A percentile compares a stretch with the other conserved stretches of the same genome.
Conservation (phyloP, 805 yeast species). For the Ogataea nitratoaversa region DNA sequence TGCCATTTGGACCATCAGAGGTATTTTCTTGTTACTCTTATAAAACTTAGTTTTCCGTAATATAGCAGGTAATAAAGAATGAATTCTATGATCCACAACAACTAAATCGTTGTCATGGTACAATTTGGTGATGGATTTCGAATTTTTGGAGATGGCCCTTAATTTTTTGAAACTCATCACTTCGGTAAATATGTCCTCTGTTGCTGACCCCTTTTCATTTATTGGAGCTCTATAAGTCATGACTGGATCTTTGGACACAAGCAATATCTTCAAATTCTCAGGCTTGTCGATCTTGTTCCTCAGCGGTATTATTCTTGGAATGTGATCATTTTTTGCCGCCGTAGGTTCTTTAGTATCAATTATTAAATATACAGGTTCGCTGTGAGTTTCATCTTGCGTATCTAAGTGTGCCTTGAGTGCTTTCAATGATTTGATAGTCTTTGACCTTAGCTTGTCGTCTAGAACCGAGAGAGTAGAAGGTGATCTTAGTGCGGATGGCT, state of each 20-base stretch:
- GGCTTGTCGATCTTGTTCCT: conserved; percentile 47
- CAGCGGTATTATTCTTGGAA: conserved; percentile 59
- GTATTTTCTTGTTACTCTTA: conserved; percentile 60
- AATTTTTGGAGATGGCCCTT: conserved; percentile 40
- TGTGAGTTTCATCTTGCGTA: conserved; percentile 19
- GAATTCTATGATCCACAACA: conserved; percentile 66
- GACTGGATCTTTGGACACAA: conserved; percentile 74
- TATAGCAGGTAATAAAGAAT: conserved; percentile 52
- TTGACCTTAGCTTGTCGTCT: conserved; percentile 9
- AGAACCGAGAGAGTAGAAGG: conserved; percentile 8
- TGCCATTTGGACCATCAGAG: conserved; percentile 64
- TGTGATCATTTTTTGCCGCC: conserved; percentile 40
- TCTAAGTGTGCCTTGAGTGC: conserved; percentile 31
- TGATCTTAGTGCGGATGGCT: neutral
- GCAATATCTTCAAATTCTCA: conserved; percentile 46
- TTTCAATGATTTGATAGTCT: conserved; percentile 23
- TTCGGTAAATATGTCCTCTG: conserved; percentile 59
- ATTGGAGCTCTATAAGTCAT: conserved; percentile 49
- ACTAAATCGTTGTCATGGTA: conserved; percentile 63
- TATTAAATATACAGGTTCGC: conserved; percentile 37
- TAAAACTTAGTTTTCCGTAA: conserved; percentile 57
- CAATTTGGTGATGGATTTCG: conserved; percentile 42
- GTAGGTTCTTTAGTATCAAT: conserved; percentile 46
- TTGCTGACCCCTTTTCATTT: conserved; percentile 44
- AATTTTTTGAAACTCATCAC: conserved; percentile 57